Evolutionary conservation across 306 rosid genomes (phyloP).

Genomic region (Vigna nakashimae): DNA sequence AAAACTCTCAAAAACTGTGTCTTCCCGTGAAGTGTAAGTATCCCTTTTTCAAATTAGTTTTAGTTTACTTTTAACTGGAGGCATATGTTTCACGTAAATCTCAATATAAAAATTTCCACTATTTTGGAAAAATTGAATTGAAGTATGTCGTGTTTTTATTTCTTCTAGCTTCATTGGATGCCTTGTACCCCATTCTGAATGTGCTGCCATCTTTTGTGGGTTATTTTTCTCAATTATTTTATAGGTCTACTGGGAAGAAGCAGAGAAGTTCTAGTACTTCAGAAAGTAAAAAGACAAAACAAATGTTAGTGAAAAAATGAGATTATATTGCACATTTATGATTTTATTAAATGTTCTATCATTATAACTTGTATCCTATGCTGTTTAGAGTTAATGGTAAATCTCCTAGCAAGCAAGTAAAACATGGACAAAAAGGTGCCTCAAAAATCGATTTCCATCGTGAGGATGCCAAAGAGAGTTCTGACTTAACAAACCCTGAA

Average conservation of each 20-base stretch:
- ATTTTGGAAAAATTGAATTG: slow-evolving; percentile 16
- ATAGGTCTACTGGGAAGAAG: slow-evolving; percentile 71
- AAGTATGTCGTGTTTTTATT: slow-evolving; percentile 14
- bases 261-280: slow-evolving; percentile 56
- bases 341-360: slow-evolving; percentile 34
- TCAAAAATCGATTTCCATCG: slow-evolving; percentile 53
- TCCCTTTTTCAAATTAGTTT: slow-evolving; percentile 36
- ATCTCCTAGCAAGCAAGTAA: slow-evolving; percentile 63
- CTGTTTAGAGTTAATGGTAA: slow-evolving; percentile 68
- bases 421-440: slow-evolving; percentile 55
- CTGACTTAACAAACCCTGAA: slow-evolving; percentile 65
- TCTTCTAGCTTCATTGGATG: slow-evolving; percentile 22
- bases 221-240: slow-evolving; percentile 43
- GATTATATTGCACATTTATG: slow-evolving; percentile 35
- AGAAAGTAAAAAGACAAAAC: slow-evolving; percentile 53
- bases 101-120: slow-evolving; percentile 21
- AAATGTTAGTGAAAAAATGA: slow-evolving; percentile 64
- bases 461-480: slow-evolving; percentile 66
- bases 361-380: slow-evolving; percentile 32
- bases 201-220: slow-evolving; percentile 41
- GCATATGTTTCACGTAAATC: slow-evolving; percentile 16
- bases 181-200: slow-evolving; percentile 22
- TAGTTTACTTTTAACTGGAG: slow-evolving; percentile 36
- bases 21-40: slow-evolving; percentile 70
- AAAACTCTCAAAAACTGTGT: slow-evolving; percentile 55